Evolutionary conservation across 192 early-diverging fungal species (phyloP).

Genomic region (Dissophora ornata): DNA sequence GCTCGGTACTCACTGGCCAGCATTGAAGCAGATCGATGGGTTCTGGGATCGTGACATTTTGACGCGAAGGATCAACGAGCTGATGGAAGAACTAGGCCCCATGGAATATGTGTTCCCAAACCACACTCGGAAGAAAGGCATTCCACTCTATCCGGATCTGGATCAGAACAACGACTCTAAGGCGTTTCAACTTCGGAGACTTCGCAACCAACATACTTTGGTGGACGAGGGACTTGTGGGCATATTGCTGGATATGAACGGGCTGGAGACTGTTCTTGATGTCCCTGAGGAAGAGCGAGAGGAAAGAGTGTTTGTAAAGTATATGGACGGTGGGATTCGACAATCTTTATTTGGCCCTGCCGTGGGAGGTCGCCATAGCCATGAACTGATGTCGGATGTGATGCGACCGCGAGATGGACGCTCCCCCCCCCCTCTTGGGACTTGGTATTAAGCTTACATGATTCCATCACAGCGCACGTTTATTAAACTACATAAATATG

Average conservation of each 20-base stretch:
- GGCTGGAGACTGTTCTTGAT: background rate
- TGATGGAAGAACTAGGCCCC: background rate
- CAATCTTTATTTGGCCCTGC: background rate
- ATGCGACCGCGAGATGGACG: constrained; percentile 38
- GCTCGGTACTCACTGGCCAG: constrained; percentile 19
- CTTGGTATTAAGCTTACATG: constrained; percentile 13
- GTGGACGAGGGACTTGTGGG: constrained; percentile 7
- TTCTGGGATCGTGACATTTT: constrained; percentile 7
- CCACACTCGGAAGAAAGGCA: background rate
- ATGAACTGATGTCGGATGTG: constrained; percentile 28
- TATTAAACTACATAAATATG: background rate
- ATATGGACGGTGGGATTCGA: background rate
- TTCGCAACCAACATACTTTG: background rate
- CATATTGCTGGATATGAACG: background rate
- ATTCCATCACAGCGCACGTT: background rate
- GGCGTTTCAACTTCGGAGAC: background rate
- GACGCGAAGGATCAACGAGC: background rate
- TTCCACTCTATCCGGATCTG: background rate
- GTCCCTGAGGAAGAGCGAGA: background rate
- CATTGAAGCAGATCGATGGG: background rate
- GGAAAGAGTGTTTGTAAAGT: background rate
- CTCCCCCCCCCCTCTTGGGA: constrained; percentile 32
- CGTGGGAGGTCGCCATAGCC: constrained; percentile 3
- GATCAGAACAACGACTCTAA: background rate
- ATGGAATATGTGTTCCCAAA: background rate